Evolutionary conservation across 352 stramenopile species (phyloP), one percentile per base, ranked within the genome.

Genomic region (Lagenidium sp.): DNA sequence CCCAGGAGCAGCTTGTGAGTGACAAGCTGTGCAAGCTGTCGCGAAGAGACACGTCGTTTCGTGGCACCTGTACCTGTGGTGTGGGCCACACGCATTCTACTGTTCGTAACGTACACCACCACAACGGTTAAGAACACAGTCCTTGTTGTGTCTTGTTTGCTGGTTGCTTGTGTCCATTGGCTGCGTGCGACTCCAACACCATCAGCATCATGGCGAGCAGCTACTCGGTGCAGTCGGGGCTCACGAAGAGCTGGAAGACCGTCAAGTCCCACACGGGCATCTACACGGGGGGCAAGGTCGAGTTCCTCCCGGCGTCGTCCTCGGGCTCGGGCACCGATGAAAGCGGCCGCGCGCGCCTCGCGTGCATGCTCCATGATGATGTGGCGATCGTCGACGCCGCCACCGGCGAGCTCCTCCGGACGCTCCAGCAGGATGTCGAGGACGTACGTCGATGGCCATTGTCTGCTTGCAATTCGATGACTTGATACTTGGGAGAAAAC

Each of bases 321-420:
- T n/a, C n/a, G n/a, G n/a, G n/a, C n/a, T n/a, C n/a, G n/a, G n/a
- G n/a, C n/a, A n/a, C n/a, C n/a, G 28, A 61, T 21, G 26, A 53
- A 13, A 38, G 43, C 25, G 64, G 65, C 37, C 34, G 48, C 31
- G 55, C 54, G 0, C 59, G 77, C 22, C 56, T 92, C 32, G 80
- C 76, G 18, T 88, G 80, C 23, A 82, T 92, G 73, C 59, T 92
- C 22, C 74, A 92, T 43, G 77, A 92, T 37, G 80, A 92, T 56
- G 63, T 92, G 18, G 80, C 80, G 22, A 75, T 89, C 50, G 61
- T 89, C 24, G 68, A 92, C 44, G 76, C 71, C 0, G 38, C 62
- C 29, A 88, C 74, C 0, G 80, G 80, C 37, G 74, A 85, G 36
- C 55, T 92, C 7, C 55, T 83, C 57, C 68, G 78, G 44, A 80